Conservation (phyloP, 2,329 filamentous ascomycete species). For the Penicillium crustosum region DNA sequence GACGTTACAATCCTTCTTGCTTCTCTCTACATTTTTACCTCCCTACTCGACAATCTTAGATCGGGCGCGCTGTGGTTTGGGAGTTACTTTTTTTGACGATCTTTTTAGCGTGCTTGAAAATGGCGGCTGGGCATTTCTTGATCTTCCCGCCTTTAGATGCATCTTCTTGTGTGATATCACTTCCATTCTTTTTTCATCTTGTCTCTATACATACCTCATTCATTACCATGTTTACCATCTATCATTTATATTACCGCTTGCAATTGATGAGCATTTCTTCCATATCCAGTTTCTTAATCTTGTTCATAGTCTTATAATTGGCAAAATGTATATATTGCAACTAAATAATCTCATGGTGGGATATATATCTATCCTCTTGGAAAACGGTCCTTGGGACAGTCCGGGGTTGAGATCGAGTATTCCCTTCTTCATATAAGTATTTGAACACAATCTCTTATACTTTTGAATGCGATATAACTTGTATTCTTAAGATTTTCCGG, state of each 20-base stretch:
- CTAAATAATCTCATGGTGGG: too few species aligned
- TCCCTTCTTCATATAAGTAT: neutral
- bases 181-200: constrained; percentile 9
- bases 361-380: neutral
- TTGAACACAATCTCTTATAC: neutral
- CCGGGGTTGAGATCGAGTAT: neutral
- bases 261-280: constrained; percentile 2
- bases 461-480: neutral
- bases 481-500: too few species aligned
- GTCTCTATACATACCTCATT: constrained; percentile 12
- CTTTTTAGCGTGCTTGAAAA: constrained; percentile 15
- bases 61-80: constrained; percentile 2
- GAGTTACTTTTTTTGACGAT: constrained; percentile 9
- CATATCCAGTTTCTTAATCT: neutral
- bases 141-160: constrained; percentile 4
- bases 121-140: constrained; percentile 3
- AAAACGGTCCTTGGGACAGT: neutral
- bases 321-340: too few species aligned
- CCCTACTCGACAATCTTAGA: constrained; percentile 1
- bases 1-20: constrained; percentile 3
- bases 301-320: neutral
- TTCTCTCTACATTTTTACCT: neutral
- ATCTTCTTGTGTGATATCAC: constrained; percentile 14
- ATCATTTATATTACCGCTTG: constrained; percentile 8
- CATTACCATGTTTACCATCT: constrained; percentile 8